Evolutionary conservation across 129 eudicot species (phyloP).

Genomic region (Flaveria ramosissima): DNA sequence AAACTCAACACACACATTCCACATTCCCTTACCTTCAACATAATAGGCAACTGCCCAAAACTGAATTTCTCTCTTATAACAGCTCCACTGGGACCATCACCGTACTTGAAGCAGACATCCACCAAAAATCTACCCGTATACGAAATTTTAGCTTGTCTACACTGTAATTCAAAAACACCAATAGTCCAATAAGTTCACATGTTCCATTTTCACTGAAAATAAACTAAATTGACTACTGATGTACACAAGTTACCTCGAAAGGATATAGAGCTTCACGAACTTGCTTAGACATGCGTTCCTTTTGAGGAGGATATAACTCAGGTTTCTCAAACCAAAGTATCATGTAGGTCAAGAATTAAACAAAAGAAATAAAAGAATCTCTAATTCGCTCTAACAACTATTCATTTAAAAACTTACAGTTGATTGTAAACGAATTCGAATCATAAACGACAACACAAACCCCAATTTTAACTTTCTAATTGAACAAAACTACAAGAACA

Average conservation of each 20-base stretch:
- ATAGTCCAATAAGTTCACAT: constrained; percentile 13
- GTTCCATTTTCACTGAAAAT: neutral
- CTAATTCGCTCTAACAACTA: neutral
- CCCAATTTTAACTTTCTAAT: too few species aligned
- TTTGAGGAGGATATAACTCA: constrained; percentile 62
- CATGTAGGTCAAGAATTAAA: constrained; percentile 59
- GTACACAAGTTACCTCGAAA: constrained; percentile 51
- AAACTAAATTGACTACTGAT: neutral
- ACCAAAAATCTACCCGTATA: constrained; percentile 66
- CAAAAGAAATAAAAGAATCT: constrained; percentile 10
- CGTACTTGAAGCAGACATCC: constrained; percentile 64
- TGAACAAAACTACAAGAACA: neutral
- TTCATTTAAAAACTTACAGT: neutral
- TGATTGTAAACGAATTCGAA: too few species aligned
- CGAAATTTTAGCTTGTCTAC: constrained; percentile 86
- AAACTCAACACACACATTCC: neutral
- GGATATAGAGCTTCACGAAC: constrained; percentile 49
- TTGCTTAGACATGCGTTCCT: constrained; percentile 40
- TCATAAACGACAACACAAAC: too few species aligned
- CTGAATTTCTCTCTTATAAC: constrained; percentile 50
- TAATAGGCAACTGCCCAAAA: constrained; percentile 82
- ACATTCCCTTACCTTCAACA: constrained; percentile 63
- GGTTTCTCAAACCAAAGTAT: constrained; percentile 79
- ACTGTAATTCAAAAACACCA: constrained; percentile 50
- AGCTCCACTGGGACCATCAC: constrained; percentile 49